These are phyloP conservation scores for Starmera caribaea DNA, from an alignment of 805 yeast species.

Conservation along the genomic window DNA sequence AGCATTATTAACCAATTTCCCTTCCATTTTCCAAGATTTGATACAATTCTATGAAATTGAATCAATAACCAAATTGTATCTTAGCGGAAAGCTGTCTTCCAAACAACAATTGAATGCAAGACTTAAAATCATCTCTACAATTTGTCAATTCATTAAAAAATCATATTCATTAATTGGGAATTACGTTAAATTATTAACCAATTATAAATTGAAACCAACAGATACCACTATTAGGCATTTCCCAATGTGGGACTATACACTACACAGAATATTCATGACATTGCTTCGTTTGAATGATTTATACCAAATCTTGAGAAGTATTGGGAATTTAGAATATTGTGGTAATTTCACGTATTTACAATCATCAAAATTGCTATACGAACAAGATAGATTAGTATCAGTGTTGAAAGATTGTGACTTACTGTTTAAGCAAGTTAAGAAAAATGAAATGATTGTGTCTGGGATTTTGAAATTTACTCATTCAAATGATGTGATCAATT, in stretches of 20 bases:
- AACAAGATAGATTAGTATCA: slow-evolving; percentile 18
- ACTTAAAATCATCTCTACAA: slow-evolving; percentile 19
- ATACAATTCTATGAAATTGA: slow-evolving; percentile 24
- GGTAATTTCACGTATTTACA: slow-evolving; percentile 29
- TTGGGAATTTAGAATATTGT: slow-evolving; percentile 32
- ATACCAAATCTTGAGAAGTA: slow-evolving; percentile 28
- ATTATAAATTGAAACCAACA: slow-evolving; percentile 13
- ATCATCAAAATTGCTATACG: slow-evolving; percentile 26
- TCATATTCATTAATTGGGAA: slow-evolving; percentile 9
- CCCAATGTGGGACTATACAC: slow-evolving; percentile 28
- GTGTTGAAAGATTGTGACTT: slow-evolving; percentile 25
- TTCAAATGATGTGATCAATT: no score
- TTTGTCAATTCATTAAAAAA: slow-evolving; percentile 16
- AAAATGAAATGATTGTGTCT: slow-evolving; percentile 19
- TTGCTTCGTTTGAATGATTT: slow-evolving; percentile 30
- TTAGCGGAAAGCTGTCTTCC: slow-evolving; percentile 5
- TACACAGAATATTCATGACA: slow-evolving; percentile 37
- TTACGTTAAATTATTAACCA: slow-evolving; percentile 18
- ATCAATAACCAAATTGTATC: slow-evolving; percentile 23
- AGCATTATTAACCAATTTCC: slow-evolving; percentile 18
- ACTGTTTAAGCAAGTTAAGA: slow-evolving; percentile 26
- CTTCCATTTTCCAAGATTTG: slow-evolving; percentile 19
- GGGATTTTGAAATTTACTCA: no score
- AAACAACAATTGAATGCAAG: slow-evolving; percentile 18
- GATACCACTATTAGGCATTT: slow-evolving; percentile 19